Evolutionary conservation across 2,329 filamentous ascomycete species (phyloP).

Genomic region (Botrytis cinerea): DNA sequence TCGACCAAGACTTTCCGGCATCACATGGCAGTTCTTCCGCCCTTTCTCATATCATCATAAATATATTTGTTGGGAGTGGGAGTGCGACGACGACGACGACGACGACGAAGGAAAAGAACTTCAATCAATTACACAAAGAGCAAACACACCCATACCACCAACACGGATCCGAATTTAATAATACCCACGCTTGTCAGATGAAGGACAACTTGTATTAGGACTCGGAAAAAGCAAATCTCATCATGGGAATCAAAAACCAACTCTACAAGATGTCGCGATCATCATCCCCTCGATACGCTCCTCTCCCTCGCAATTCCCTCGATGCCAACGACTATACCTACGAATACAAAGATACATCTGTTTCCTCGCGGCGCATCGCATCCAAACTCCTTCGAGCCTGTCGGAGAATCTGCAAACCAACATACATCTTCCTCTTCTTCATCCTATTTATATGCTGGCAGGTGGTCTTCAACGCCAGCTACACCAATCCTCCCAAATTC

Average conservation of each 20-base stretch:
- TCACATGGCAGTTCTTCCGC: background rate
- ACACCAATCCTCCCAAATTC: slow-evolving; percentile 46
- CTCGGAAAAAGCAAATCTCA: background rate
- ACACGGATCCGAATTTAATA: background rate
- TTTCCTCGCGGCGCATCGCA: slow-evolving; percentile 23
- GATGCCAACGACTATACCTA: slow-evolving; percentile 27
- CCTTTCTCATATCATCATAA: background rate
- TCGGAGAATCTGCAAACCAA: slow-evolving; percentile 32
- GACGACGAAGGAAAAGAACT: background rate
- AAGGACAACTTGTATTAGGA: background rate
- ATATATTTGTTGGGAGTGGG: background rate
- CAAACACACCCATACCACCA: background rate
- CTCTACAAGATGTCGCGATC: background rate
- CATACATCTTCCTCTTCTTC: slow-evolving; percentile 34
- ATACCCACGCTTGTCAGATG: background rate
- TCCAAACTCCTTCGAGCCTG: slow-evolving; percentile 28
- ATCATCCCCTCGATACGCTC: slow-evolving; percentile 38
- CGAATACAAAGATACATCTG: slow-evolving; percentile 36
- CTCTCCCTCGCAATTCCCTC: slow-evolving; percentile 32
- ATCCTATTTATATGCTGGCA: slow-evolving; percentile 34
- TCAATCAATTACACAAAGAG: background rate
- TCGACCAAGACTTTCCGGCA: background rate
- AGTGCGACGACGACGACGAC: background rate
- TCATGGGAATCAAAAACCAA: background rate
- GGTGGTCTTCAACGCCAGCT: slow-evolving; percentile 47